A percentile compares a stretch with the other conserved stretches of the same genome.
Evolutionary conservation across 1,284 basidiomycete species (phyloP).

Genomic region (Boletus semigastroideus): DNA sequence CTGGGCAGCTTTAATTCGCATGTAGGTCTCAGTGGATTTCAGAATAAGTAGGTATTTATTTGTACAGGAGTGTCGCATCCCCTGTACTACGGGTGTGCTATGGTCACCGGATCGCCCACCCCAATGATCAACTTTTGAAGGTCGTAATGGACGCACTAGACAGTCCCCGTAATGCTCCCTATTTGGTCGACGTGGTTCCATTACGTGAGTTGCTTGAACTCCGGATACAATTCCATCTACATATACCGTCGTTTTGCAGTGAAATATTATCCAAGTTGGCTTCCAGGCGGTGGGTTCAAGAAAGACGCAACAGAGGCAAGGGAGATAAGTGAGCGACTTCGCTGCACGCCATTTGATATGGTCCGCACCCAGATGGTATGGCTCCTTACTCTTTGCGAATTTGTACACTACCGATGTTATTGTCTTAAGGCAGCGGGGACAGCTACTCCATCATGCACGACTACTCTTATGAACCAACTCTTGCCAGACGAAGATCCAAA

Average conservation of each 20-base stretch:
- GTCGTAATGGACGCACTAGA: slow-evolving; percentile 3
- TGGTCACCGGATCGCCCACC: slow-evolving; percentile 7
- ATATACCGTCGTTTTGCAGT: neutral
- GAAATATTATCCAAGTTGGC: slow-evolving; percentile 14
- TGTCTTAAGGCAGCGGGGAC: slow-evolving; percentile 10
- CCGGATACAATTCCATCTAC: neutral
- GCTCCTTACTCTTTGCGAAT: neutral
- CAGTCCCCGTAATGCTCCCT: slow-evolving; percentile 3
- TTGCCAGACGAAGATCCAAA: slow-evolving; percentile 9
- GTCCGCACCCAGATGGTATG: slow-evolving; percentile 13
- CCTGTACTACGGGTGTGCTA: slow-evolving; percentile 9
- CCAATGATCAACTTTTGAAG: slow-evolving; percentile 7
- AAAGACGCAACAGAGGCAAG: slow-evolving; percentile 5
- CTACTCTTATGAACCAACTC: slow-evolving; percentile 12
- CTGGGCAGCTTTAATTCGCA: slow-evolving; percentile 5
- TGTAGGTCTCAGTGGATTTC: neutral
- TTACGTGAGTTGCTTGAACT: neutral
- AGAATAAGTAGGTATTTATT: neutral
- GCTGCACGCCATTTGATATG: slow-evolving; percentile 8
- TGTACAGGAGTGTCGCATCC: slow-evolving; percentile 11
- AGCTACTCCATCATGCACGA: slow-evolving; percentile 12
- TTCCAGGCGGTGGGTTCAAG: slow-evolving; percentile 14
- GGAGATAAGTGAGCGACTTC: neutral
- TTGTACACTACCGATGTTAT: neutral
- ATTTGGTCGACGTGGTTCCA: slow-evolving; percentile 13